A percentile compares a stretch with the other conserved stretches of the same genome.
phyloP scores from a whole-genome alignment of 768 basidiomycete species.

The Kwoniella botswanensis region DNA sequence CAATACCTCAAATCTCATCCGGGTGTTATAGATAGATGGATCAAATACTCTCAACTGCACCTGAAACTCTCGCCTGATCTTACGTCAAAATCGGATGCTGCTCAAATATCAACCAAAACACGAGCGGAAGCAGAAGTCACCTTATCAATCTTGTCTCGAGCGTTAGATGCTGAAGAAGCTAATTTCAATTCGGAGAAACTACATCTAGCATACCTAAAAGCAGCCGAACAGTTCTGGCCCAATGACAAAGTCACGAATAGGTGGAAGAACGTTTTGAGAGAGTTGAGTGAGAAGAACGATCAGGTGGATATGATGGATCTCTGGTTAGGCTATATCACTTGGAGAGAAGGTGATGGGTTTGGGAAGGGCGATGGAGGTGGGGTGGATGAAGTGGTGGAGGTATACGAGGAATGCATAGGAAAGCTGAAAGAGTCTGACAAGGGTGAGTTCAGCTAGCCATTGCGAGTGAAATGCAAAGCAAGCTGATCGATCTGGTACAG shows the following conservation, averaged over 20 bases:
- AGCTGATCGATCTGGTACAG: conserved; percentile 11
- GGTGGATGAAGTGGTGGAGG: conserved; percentile 54
- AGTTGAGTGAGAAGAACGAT: conserved; percentile 20
- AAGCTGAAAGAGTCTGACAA: conserved; percentile 4
- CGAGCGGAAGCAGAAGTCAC: conserved; percentile 53
- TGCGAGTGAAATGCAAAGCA: not conserved
- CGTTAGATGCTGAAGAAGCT: conserved; percentile 39
- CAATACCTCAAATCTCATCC: conserved; percentile 45
- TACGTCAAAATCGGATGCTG: conserved; percentile 5
- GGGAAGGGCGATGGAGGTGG: conserved; percentile 38
- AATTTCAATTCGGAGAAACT: conserved; percentile 47
- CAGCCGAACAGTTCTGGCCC: conserved; percentile 56
- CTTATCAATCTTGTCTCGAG: conserved; percentile 56
- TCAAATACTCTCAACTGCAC: conserved; percentile 49
- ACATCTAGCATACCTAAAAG: conserved; percentile 54
- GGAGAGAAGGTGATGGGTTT: conserved; percentile 55
- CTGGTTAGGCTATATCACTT: conserved; percentile 57
- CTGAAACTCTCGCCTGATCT: conserved; percentile 41
- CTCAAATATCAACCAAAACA: conserved; percentile 29
- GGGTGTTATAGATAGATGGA: conserved; percentile 49
- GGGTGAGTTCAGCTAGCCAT: conserved; percentile 7
- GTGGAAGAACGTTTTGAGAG: conserved; percentile 54
- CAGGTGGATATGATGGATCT: conserved; percentile 47
- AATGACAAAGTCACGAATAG: conserved; percentile 46
- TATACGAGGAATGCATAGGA: conserved; percentile 54